phyloP scores from a whole-genome alignment of 2,329 filamentous ascomycete genomes.

The Microsporum ferrugineum region DNA sequence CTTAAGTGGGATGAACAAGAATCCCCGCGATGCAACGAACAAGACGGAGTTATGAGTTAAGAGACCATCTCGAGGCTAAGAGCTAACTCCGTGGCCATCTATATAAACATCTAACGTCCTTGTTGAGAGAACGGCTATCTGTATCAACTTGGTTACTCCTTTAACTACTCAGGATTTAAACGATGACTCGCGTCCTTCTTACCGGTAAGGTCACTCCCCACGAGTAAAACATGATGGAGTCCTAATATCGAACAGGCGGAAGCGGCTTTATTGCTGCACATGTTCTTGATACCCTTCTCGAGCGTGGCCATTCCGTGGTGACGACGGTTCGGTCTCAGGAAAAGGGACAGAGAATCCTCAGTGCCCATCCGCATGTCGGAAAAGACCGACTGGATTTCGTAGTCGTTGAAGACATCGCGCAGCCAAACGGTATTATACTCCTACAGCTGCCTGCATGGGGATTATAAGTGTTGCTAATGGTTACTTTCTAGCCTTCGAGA shows the following conservation, averaged over 20 bases:
- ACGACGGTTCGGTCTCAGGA: conserved; percentile 51
- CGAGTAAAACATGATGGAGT: not conserved
- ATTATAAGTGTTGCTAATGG: not conserved
- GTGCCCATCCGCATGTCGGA: conserved; percentile 40
- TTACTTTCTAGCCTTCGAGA: conserved; percentile 49
- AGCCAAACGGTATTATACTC: conserved; percentile 20
- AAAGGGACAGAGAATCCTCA: conserved; percentile 51
- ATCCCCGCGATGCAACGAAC: not conserved
- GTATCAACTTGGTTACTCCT: not conserved
- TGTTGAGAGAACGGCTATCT: not conserved
- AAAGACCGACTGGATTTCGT: conserved; percentile 51
- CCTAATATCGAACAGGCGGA: conserved; percentile 34
- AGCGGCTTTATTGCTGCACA: conserved; percentile 57
- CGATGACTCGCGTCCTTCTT: conserved; percentile 20
- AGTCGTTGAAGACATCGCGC: conserved; percentile 62
- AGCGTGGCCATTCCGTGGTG: conserved; percentile 48
- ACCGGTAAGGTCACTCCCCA: conserved; percentile 13
- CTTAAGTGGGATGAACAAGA: not conserved
- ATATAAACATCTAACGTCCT: not conserved
- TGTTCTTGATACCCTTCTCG: conserved; percentile 48
- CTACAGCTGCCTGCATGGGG: not conserved
- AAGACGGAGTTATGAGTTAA: conserved; percentile 2
- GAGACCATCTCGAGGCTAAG: not conserved
- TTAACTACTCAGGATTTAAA: not conserved
- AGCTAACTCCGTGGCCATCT: not conserved